phyloP scores from a whole-genome alignment of 495 filamentous ascomycete genomes.

The Podospora conica region DNA sequence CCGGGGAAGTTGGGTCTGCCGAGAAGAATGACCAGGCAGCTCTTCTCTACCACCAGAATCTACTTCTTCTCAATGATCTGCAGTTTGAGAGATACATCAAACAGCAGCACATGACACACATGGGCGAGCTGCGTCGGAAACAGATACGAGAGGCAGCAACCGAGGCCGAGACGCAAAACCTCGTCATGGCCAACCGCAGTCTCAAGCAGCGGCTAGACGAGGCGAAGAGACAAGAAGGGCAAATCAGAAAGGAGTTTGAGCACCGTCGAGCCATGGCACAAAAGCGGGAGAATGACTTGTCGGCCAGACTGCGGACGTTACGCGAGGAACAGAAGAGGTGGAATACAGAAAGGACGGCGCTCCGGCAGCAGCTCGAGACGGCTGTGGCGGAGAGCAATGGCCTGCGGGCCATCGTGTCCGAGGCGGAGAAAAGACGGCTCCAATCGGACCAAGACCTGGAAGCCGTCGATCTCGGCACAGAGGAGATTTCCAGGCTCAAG shows the following conservation, averaged over 20 bases:
- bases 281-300: slow-evolving; percentile 64
- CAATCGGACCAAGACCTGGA: slow-evolving; percentile 52
- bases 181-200: slow-evolving; percentile 66
- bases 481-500: slow-evolving; percentile 54
- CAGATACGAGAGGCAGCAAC: slow-evolving; percentile 62
- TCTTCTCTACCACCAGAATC: slow-evolving; percentile 57
- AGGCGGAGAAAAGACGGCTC: slow-evolving; percentile 56
- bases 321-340: slow-evolving; percentile 64
- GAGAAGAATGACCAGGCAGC: slow-evolving; percentile 41
- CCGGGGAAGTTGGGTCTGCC: neutral
- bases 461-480: slow-evolving; percentile 50
- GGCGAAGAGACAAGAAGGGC: slow-evolving; percentile 54
- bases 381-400: slow-evolving; percentile 47
- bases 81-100: slow-evolving; percentile 73
- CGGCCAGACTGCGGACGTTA: slow-evolving; percentile 50
- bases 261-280: slow-evolving; percentile 58
- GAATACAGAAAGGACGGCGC: slow-evolving; percentile 45
- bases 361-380: slow-evolving; percentile 49
- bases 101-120: slow-evolving; percentile 66
- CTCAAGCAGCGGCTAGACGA: slow-evolving; percentile 62
- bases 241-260: slow-evolving; percentile 58
- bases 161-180: slow-evolving; percentile 69
- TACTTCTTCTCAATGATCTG: slow-evolving; percentile 64
- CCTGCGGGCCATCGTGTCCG: slow-evolving; percentile 52
- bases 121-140: slow-evolving; percentile 61